These are phyloP conservation scores for Pyricularia sp. DNA, from an alignment of 2,329 filamentous ascomycete species.

Conservation along the genomic window DNA sequence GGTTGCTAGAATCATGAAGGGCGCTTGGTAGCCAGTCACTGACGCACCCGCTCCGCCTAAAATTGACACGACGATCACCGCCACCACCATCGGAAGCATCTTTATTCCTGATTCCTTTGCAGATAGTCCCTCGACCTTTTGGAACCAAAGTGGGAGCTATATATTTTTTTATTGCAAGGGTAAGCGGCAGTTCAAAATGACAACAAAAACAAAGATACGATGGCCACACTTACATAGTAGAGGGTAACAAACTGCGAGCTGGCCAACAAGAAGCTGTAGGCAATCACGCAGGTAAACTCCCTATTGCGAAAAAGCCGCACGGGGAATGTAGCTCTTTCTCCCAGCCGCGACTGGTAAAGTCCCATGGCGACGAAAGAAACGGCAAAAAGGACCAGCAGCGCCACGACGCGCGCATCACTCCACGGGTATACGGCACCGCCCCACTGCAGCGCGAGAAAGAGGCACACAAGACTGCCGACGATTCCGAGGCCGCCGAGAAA, in stretches of 20 bases:
- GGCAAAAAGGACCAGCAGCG: slow-evolving; percentile 38
- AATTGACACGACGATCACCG: slow-evolving; percentile 29
- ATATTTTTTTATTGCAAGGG: no score
- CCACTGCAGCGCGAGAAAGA: slow-evolving; percentile 48
- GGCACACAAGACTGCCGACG: slow-evolving; percentile 39
- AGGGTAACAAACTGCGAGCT: slow-evolving; percentile 29
- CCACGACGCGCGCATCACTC: slow-evolving; percentile 37
- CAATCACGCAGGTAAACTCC: slow-evolving; percentile 24
- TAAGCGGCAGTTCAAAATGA: neutral
- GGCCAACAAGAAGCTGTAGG: slow-evolving; percentile 40
- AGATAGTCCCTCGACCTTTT: slow-evolving; percentile 40
- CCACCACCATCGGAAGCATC: slow-evolving; percentile 41
- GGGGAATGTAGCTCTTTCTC: slow-evolving; percentile 39
- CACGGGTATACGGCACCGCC: slow-evolving; percentile 43
- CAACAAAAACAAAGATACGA: neutral
- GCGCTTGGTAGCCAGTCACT: slow-evolving; percentile 12
- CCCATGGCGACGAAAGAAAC: slow-evolving; percentile 33
- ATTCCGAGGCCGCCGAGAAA: slow-evolving; percentile 38
- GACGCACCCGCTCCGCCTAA: slow-evolving; percentile 14
- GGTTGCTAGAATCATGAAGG: slow-evolving; percentile 17
- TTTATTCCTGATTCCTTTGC: slow-evolving; percentile 46
- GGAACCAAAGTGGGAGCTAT: slow-evolving; percentile 46
- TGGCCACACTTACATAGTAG: slow-evolving; percentile 12
- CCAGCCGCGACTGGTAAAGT: slow-evolving; percentile 27
- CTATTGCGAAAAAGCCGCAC: slow-evolving; percentile 37